Conservation (phyloP, 371 early-diverging fungal genomes). For the Homolaphlyctis polyrhiza region DNA sequence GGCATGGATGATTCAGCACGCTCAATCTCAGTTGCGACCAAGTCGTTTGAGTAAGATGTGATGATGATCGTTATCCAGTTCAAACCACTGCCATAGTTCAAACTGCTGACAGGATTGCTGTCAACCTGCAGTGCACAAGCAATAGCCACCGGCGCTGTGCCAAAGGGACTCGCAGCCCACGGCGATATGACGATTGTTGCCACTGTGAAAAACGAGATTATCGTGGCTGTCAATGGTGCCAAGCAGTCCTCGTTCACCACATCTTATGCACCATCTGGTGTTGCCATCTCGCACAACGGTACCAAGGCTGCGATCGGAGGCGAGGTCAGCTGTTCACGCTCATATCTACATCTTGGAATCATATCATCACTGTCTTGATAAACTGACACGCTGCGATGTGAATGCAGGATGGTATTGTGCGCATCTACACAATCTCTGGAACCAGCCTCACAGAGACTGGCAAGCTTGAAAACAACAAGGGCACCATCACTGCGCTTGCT, state of each 20-base stretch:
- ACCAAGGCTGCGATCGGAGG: constrained; percentile 45
- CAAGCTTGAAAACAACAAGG: constrained; percentile 45
- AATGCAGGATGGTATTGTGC: constrained; percentile 30
- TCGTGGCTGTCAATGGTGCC: constrained; percentile 35
- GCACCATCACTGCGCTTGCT: constrained; percentile 69
- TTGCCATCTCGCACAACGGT: constrained; percentile 54
- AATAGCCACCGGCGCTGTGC: constrained; percentile 35
- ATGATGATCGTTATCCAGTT: too few species aligned
- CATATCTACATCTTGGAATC: neutral
- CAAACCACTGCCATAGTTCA: neutral
- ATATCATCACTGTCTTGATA: constrained; percentile 2
- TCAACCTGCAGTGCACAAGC: constrained; percentile 6
- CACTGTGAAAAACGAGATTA: constrained; percentile 35
- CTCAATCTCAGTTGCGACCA: constrained; percentile 11
- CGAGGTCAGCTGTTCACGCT: constrained; percentile 43
- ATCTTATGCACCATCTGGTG: constrained; percentile 49
- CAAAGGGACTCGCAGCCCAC: constrained; percentile 47
- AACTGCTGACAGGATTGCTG: neutral
- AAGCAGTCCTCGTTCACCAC: constrained; percentile 28
- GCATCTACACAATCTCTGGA: constrained; percentile 17
- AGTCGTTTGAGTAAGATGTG: constrained; percentile 29
- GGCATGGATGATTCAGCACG: constrained; percentile 75
- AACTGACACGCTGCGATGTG: neutral
- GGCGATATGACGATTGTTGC: constrained; percentile 47
- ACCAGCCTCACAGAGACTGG: constrained; percentile 11